Evolutionary conservation across 768 basidiomycete genomes (phyloP).

Genomic region (Boletus insuetus): DNA sequence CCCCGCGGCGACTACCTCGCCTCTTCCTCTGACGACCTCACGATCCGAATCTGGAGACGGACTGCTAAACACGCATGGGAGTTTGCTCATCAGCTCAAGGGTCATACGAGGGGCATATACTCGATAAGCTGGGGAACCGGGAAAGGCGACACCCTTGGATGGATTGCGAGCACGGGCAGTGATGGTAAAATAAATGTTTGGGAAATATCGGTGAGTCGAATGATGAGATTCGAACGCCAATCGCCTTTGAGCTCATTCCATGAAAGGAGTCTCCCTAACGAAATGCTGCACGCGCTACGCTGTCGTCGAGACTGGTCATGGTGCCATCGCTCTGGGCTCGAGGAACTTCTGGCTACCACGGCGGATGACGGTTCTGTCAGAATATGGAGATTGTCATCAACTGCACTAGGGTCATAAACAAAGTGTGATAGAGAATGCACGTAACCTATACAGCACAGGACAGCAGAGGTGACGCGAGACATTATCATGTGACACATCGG

Average conservation of each 20-base stretch:
- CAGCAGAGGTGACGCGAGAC: no score
- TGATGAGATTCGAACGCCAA: neutral
- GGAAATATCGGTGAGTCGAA: slow-evolving; percentile 58
- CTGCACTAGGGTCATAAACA: neutral
- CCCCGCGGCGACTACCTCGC: slow-evolving; percentile 80
- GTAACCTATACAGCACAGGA: no score
- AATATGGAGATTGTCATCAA: slow-evolving; percentile 62
- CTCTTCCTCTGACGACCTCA: slow-evolving; percentile 81
- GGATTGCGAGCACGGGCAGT: slow-evolving; percentile 81
- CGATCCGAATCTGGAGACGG: slow-evolving; percentile 83
- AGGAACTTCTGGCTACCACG: slow-evolving; percentile 71
- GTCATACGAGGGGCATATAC: slow-evolving; percentile 74
- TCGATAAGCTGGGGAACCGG: slow-evolving; percentile 70
- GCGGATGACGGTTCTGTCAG: slow-evolving; percentile 83
- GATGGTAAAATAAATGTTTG: slow-evolving; percentile 85
- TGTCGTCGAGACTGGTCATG: slow-evolving; percentile 39
- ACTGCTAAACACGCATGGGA: slow-evolving; percentile 61
- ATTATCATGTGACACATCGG: no score
- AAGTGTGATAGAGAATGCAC: no score
- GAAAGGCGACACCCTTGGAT: slow-evolving; percentile 53
- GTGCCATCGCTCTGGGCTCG: slow-evolving; percentile 54
- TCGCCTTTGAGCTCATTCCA: neutral
- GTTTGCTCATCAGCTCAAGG: slow-evolving; percentile 54
- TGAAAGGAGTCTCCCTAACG: slow-evolving; percentile 17
- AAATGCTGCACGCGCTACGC: slow-evolving; percentile 7